Percentiles rank a stretch among this genome's conserved stretches.
Evolutionary conservation across 768 basidiomycete genomes (phyloP).

Genomic region (Podaxis sp.): DNA sequence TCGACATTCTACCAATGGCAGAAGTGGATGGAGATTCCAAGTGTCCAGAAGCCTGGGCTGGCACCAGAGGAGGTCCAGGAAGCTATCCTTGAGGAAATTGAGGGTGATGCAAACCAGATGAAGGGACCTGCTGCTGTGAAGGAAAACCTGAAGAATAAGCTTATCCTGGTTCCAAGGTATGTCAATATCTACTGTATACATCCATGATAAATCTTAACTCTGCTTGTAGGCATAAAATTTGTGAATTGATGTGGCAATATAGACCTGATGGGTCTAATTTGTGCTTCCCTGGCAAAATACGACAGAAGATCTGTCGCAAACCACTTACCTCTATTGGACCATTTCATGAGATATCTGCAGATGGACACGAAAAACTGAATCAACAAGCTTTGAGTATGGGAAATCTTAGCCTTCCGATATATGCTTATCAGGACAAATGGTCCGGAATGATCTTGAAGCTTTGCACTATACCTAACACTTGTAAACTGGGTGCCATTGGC

Average conservation of each 20-base stretch:
- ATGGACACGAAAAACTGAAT: conserved; percentile 24
- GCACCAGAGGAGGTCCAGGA: too few relatives aligned
- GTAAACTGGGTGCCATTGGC: conserved; percentile 18
- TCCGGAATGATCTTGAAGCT: conserved; percentile 9
- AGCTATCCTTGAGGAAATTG: background rate
- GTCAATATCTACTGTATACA: too few relatives aligned
- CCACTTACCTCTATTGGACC: conserved; percentile 5
- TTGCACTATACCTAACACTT: background rate
- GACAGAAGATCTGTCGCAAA: background rate
- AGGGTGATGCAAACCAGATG: background rate
- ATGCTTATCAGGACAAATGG: conserved; percentile 14
- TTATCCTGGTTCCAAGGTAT: background rate
- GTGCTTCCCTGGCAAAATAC: too few relatives aligned
- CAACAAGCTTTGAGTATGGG: conserved; percentile 18
- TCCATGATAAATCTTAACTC: too few relatives aligned
- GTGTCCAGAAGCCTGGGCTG: too few relatives aligned
- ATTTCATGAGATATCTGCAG: conserved; percentile 10
- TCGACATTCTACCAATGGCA: too few relatives aligned
- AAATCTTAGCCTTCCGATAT: conserved; percentile 6
- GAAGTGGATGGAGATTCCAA: too few relatives aligned
- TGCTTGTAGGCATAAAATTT: background rate
- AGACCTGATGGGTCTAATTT: background rate
- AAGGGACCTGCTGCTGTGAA: background rate
- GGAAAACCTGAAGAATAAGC: background rate
- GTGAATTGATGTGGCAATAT: background rate